Evolutionary conservation across 768 basidiomycete genomes (phyloP), one percentile per base, ranked within the genome.

Genomic region (Paxillus involutus): DNA sequence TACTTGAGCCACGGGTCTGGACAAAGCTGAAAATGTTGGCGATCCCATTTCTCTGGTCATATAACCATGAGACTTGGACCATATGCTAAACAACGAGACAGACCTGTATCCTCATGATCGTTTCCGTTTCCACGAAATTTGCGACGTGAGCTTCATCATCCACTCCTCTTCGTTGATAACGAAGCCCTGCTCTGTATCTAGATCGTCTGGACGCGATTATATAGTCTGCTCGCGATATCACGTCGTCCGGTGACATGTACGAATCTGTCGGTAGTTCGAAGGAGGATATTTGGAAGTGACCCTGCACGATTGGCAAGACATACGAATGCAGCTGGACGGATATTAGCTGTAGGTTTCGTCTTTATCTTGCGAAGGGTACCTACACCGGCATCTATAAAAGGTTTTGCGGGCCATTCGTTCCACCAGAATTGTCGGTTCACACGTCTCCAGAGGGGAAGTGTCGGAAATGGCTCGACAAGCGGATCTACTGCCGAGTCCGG

Each of bases 41-140:
- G 49, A 78, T 80, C 14, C 80, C 84, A 62, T 93, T 88, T 2
- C 91, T 82, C 91, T 94, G 57, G 16, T 45, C 46, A 55, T 19
- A 55, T 29, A 16, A 51, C 35, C 36, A 46, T 53, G n/a, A 55
- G 35, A 43, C 29, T 4, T 4, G 29, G 36, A 35, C 48, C 24
- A 44, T 17, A 32, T 3, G 17, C 13, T 13, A 19, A 57, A 16
- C 24, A 14, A 5, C 17, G 13, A 11, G 45, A 61, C 79, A 37
- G 55, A 92, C 94, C 77, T 89, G 82, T 11, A 95, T 82, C 41
- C 85, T 78, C 77, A 91, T 83, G 49, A 96, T 85, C 3, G 91
- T 88, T 73, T 98, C 95, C 0, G 93, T 94, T 71, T 98, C 93
- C 2, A 98, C 94, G 65, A 98, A 94, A 71, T 98, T 98, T 1